Evolutionary conservation across 164 flowering plant genomes (phyloP).

Genomic region (Annona cherimola): DNA sequence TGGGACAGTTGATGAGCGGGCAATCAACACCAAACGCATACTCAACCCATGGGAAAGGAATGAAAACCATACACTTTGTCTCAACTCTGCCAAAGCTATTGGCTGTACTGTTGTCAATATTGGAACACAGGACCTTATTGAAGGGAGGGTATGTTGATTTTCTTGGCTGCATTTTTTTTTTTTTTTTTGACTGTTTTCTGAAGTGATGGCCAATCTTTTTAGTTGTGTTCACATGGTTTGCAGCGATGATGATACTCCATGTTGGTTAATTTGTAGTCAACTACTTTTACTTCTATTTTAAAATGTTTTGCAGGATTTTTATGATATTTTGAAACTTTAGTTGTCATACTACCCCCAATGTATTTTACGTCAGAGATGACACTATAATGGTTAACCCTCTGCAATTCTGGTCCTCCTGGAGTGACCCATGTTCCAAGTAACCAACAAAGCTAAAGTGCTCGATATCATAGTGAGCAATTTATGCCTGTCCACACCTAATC

Average conservation of each 20-base stretch:
- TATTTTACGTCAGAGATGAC: too few species aligned
- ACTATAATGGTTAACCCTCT: too few species aligned
- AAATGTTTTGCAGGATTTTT: too few species aligned
- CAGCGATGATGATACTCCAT: too few species aligned
- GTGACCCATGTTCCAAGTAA: neutral
- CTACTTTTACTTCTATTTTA: too few species aligned
- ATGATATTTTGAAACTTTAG: too few species aligned
- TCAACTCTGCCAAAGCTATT: slow-evolving; percentile 93
- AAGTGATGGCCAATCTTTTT: neutral
- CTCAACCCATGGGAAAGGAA: slow-evolving; percentile 95
- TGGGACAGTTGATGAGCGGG: slow-evolving; percentile 90
- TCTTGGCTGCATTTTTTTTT: neutral
- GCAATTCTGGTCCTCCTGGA: too few species aligned
- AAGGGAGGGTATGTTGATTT: slow-evolving; percentile 71
- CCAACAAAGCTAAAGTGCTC: neutral
- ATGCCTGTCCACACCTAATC: neutral
- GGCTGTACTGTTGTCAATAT: slow-evolving; percentile 97
- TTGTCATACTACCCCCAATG: too few species aligned
- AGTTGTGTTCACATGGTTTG: neutral
- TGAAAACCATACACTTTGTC: slow-evolving; percentile 92
- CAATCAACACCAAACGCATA: slow-evolving; percentile 72
- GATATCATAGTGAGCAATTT: neutral
- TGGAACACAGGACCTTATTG: slow-evolving; percentile 86
- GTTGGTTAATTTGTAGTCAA: too few species aligned
- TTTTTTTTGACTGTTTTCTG: neutral